These are phyloP conservation scores for Pseudogymnoascus verrucosus DNA, from an alignment of 2,329 filamentous ascomycete species.

Conservation along the genomic window DNA sequence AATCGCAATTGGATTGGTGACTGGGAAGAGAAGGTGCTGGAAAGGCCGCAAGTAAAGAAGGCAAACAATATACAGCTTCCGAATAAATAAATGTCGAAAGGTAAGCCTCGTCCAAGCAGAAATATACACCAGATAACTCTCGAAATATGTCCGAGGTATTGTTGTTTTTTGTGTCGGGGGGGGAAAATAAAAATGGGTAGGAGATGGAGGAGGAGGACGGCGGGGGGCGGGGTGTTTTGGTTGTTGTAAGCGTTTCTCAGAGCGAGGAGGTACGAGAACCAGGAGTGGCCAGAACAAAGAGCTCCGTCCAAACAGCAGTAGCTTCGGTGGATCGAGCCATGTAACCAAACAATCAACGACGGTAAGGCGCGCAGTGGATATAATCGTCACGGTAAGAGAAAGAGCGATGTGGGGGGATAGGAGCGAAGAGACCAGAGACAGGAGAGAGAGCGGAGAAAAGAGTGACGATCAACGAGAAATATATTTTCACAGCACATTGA, in stretches of 20 bases:
- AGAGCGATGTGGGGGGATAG: neutral
- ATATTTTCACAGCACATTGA: neutral
- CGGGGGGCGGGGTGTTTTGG: neutral
- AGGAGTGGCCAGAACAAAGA: neutral
- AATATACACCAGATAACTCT: too few species aligned
- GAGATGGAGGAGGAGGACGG: too few species aligned
- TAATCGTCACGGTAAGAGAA: neutral
- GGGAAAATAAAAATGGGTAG: too few species aligned
- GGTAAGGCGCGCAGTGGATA: neutral
- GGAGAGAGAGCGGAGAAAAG: neutral
- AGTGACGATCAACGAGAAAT: neutral
- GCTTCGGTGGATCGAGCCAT: constrained; percentile 1
- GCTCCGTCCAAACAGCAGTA: neutral
- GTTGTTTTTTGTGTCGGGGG: too few species aligned
- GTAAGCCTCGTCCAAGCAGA: too few species aligned
- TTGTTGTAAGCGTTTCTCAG: constrained; percentile 1
- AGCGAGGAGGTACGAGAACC: neutral
- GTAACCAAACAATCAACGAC: neutral
- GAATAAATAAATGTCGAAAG: too few species aligned
- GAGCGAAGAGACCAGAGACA: neutral
- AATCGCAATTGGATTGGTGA: too few species aligned
- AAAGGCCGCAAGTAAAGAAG: too few species aligned
- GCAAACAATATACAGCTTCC: too few species aligned
- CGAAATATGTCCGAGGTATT: too few species aligned
- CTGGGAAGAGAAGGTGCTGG: too few species aligned